A percentile compares a stretch with the other conserved stretches of the same genome.
Evolutionary conservation across 2,329 filamentous ascomycete genomes (phyloP).

Genomic region (Zarea fungicola): DNA sequence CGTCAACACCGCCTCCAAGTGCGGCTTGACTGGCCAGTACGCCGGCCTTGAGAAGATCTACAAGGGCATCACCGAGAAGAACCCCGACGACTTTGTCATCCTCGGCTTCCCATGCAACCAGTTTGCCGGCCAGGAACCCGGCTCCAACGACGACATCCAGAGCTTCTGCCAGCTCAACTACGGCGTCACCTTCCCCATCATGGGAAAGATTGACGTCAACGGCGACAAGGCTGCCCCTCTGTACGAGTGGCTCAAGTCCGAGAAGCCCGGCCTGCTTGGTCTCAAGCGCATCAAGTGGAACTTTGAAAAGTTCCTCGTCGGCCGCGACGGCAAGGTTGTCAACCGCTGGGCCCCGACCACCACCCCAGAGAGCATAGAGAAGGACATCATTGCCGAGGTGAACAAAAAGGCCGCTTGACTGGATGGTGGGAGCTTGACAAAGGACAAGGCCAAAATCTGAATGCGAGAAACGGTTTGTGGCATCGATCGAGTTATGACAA

Average conservation of each 20-base stretch:
- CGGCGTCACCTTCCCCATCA: slow-evolving; percentile 80
- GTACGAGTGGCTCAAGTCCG: slow-evolving; percentile 68
- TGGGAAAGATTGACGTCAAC: slow-evolving; percentile 93
- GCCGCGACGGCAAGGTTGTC: slow-evolving; percentile 79
- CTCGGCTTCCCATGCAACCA: slow-evolving; percentile 99
- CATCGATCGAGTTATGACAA: too few relatives aligned
- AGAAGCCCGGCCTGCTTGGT: slow-evolving; percentile 79
- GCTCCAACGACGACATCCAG: slow-evolving; percentile 74
- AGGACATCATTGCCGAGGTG: slow-evolving; percentile 69
- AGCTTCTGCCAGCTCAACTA: slow-evolving; percentile 90
- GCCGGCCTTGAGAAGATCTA: slow-evolving; percentile 86
- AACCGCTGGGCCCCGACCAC: slow-evolving; percentile 81
- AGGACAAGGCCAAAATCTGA: slow-evolving; percentile 2
- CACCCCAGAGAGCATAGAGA: slow-evolving; percentile 78
- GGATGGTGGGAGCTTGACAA: background rate
- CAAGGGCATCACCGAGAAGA: slow-evolving; percentile 63
- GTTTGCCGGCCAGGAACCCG: slow-evolving; percentile 87
- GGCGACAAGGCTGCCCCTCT: slow-evolving; percentile 74
- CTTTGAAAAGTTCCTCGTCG: slow-evolving; percentile 97
- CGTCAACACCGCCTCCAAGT: slow-evolving; percentile 98
- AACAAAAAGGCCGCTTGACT: slow-evolving; percentile 37
- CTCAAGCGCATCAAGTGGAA: slow-evolving; percentile 97
- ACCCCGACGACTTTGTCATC: slow-evolving; percentile 75
- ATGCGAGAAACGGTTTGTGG: too few relatives aligned
- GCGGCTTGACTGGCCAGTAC: slow-evolving; percentile 97